Percentiles rank a stretch among this genome's conserved stretches.
These are phyloP conservation scores for Mariannaea elegans DNA, from an alignment of 2,329 filamentous ascomycete species.

Conservation along the genomic window DNA sequence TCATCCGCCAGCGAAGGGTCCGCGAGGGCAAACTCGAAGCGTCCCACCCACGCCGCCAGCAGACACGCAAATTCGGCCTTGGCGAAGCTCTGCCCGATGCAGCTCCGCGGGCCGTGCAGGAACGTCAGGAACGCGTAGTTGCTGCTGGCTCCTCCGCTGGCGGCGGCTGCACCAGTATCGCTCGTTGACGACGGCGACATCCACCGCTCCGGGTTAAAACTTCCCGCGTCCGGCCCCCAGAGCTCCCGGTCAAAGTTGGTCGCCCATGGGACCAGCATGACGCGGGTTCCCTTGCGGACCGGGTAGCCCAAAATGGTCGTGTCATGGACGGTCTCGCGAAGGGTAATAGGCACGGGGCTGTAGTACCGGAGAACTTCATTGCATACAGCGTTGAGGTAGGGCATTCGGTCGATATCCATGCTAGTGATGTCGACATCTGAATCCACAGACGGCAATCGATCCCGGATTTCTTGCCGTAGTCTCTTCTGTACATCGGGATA, in stretches of 20 bases:
- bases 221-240: slow-evolving; percentile 79
- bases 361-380: slow-evolving; percentile 80
- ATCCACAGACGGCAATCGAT: slow-evolving; percentile 62
- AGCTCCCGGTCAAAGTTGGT: slow-evolving; percentile 74
- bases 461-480: slow-evolving; percentile 74
- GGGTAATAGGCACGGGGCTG: slow-evolving; percentile 75
- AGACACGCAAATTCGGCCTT: slow-evolving; percentile 86
- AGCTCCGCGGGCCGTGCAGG: slow-evolving; percentile 84
- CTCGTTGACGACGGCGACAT: slow-evolving; percentile 55
- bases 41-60: slow-evolving; percentile 78
- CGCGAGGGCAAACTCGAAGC: slow-evolving; percentile 71
- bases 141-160: slow-evolving; percentile 75
- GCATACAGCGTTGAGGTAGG: slow-evolving; percentile 82
- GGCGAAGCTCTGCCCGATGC: slow-evolving; percentile 85
- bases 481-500: slow-evolving; percentile 71
- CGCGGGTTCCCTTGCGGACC: slow-evolving; percentile 74
- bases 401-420: slow-evolving; percentile 73
- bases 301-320: slow-evolving; percentile 71
- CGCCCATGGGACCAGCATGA: slow-evolving; percentile 72
- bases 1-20: slow-evolving; percentile 72
- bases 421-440: slow-evolving; percentile 48
- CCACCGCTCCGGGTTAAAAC: slow-evolving; percentile 86
- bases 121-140: slow-evolving; percentile 87
- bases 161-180: slow-evolving; percentile 46
- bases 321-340: slow-evolving; percentile 71